Evolutionary conservation across 345 rosid genomes (phyloP), one percentile per base, ranked within the genome.

Genomic region (Pugionium dolabratum): DNA sequence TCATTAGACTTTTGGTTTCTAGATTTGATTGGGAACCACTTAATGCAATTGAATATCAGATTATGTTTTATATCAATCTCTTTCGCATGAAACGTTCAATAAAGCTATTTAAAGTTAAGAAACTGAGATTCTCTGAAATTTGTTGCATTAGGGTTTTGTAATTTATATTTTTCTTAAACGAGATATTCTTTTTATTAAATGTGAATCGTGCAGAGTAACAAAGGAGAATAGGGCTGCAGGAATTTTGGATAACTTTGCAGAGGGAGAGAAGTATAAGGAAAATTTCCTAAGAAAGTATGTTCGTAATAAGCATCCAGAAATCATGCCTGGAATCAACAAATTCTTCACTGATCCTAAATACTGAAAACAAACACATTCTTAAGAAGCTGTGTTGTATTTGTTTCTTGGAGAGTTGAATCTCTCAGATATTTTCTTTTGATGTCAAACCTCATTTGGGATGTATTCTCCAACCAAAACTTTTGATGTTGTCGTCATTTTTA

Each of bases 221-320:
- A 94, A 94, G 84, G 88, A 94, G 83, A 79, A 81, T 59, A 83
- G 99, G 74, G 79, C 96, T 49, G 97, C 99, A 1, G 99, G 97
- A 49, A 72, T 94, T 33, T 70, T 94, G 84, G 99, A 94, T 1
- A 94, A 94, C 88, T 74, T 62, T 75, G 71, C 79, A 0, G 97
- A 90, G 79, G 99, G 99, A 69, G 89, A 87, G 62, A 88, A 71
- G 78, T 94, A 94, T 54, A 33, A 93, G 3, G 81, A 94, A 64
- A 90, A 94, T 65, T 73, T 73, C 47, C 0, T 94, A 27, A 83
- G 99, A 79, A 94, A 82, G 78, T 84, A 44, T 43, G 96, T 85
- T 28, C 93, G 96, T 57, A 75, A 78, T 70, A 85, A 28, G 76
- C 5, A 85, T 10, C 96, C 96, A 0, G 95, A 94, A 61, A 94